Conservation (phyloP, 768 basidiomycete species). For the Termitomyces sp. region DNA sequence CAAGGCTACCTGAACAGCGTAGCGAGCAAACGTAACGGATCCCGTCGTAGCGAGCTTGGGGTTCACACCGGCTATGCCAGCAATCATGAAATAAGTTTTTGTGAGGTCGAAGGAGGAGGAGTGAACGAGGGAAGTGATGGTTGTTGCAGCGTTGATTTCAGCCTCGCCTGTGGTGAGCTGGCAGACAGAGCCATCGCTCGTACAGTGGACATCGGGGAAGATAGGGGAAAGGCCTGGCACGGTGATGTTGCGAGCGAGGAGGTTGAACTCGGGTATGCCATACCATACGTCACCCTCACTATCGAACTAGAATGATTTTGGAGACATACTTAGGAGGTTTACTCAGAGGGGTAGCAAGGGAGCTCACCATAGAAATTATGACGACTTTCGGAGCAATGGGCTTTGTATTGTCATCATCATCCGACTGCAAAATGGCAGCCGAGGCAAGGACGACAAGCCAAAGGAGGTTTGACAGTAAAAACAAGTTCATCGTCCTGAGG, state of each 20-base stretch:
- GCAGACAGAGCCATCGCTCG: constrained; percentile 9
- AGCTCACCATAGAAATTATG: constrained; percentile 17
- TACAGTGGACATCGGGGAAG: constrained; percentile 14
- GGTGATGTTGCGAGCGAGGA: constrained; percentile 15
- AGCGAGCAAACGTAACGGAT: constrained; percentile 16
- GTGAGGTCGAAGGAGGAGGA: constrained; percentile 12
- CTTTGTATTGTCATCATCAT: not conserved
- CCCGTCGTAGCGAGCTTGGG: constrained; percentile 14
- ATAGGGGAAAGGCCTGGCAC: constrained; percentile 14
- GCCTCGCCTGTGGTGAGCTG: constrained; percentile 15
- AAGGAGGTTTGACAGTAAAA: constrained; percentile 10
- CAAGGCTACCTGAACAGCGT: constrained; percentile 14
- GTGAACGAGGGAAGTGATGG: constrained; percentile 14
- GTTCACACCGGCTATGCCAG: constrained; percentile 15
- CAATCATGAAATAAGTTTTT: constrained; percentile 15
- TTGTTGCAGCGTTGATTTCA: constrained; percentile 16
- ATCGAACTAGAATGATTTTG: constrained; percentile 8
- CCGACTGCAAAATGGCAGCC: not conserved
- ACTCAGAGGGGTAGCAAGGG: too few species aligned
- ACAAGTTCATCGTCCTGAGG: constrained; percentile 7
- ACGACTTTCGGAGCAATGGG: constrained; percentile 11
- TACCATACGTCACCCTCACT: constrained; percentile 17
- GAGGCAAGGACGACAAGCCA: constrained; percentile 8
- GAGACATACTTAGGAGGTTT: not conserved
- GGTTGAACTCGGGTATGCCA: constrained; percentile 12